Evolutionary conservation across 257 asterid species (phyloP), one percentile per base, ranked within the genome.

Genomic region (Solanum peruvianum): DNA sequence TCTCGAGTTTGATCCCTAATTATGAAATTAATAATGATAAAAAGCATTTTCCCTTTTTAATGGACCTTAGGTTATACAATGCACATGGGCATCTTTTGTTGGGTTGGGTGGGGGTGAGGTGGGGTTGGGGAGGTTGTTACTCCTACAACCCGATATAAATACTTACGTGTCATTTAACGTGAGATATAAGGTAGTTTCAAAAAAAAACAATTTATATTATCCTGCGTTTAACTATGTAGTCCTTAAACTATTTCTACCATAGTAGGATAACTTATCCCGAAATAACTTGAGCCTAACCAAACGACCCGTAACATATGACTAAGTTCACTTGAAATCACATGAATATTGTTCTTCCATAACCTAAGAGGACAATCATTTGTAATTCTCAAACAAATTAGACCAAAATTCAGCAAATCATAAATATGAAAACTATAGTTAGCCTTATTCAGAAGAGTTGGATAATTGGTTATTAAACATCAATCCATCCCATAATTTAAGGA

Each of bases 1-100:
- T 62, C 16, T 0, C 70, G 0, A 0, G 2, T 62, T 2, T 3
- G 0, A 62, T 0, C 15, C 10, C 0, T 14, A 47, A 5, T 49
- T 49, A 2, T 49, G 20, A 21, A 52, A 52, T 52, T 16, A 52
- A 52, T 52, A 6, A 52, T 16, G 23, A 16, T 6, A 52, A 0
- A 6, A 45, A 13, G 56, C 14, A 12, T 15, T 49, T 15, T 5
- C 58, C 58, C 8, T 49, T 49, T 49, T 49, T 7, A 6, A 49
- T 15, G 58, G 0, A 15, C 60, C 60, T 49, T 49, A 49, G 0
- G 9, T 49, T 49, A 6, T 49, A 49, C 60, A 49, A 49, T 52
- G 23, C 23, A 52, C 62, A 52, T 16, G 23, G 62, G 18, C 62
- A 52, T 52, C 23, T 52, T 52, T 52, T 15, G 14, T 44, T 44